Evolutionary conservation across 169 alveolate species (phyloP).

Genomic region (Besnoitia besnoiti): DNA sequence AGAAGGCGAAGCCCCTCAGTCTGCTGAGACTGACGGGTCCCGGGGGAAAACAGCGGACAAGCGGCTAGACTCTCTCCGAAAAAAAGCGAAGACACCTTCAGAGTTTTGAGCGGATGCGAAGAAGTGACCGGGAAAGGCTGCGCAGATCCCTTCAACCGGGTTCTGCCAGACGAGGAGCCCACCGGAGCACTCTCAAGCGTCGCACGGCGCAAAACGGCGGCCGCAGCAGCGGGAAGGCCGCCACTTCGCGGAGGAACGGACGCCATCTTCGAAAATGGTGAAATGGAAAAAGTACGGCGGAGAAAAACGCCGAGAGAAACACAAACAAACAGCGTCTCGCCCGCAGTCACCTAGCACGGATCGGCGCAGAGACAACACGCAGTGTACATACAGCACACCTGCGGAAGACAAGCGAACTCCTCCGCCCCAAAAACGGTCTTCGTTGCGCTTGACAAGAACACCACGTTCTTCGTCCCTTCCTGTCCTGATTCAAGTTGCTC

Average conservation of each 20-base stretch:
- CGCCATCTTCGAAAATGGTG: background rate
- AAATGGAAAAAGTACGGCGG: background rate
- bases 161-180: background rate
- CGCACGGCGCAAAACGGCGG: background rate
- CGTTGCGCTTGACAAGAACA: too few species aligned
- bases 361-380: too few species aligned
- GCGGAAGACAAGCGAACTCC: too few species aligned
- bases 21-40: too few species aligned
- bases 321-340: background rate
- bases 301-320: background rate
- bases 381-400: too few species aligned
- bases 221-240: background rate
- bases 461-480: too few species aligned
- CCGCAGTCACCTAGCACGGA: too few species aligned
- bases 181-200: background rate
- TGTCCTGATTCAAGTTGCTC: too few species aligned
- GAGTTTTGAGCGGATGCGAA: background rate
- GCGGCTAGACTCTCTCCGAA: too few species aligned
- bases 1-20: too few species aligned
- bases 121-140: background rate
- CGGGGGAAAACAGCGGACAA: too few species aligned
- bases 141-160: background rate
- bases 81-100: background rate
- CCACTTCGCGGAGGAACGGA: background rate
- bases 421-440: too few species aligned